A percentile compares a stretch with the other conserved stretches of the same genome.
Conservation (phyloP, 768 basidiomycete species). For the Mrakia hoshinonis region DNA sequence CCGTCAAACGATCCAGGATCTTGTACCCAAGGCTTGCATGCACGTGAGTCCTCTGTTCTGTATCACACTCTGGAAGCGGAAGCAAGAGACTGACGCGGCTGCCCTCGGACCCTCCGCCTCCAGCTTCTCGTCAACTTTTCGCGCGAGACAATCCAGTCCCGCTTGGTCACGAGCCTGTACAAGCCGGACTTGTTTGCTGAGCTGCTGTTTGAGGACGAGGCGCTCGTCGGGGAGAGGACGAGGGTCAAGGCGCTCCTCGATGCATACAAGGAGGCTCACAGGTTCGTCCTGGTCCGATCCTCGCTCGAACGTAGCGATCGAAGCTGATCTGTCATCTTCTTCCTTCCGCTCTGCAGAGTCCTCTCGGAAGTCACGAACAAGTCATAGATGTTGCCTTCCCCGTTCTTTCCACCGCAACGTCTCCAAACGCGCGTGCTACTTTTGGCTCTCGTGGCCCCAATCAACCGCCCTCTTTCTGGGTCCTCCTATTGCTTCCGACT, state of each 20-base stretch:
- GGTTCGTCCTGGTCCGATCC: constrained; percentile 22
- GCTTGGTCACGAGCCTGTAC: constrained; percentile 87
- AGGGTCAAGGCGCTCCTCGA: constrained; percentile 89
- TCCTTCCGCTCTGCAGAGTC: constrained; percentile 31
- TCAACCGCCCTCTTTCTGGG: background rate
- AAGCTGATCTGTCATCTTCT: background rate
- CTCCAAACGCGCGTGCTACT: too few species aligned
- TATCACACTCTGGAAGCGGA: too few species aligned
- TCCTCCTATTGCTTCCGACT: background rate
- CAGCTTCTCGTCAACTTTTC: constrained; percentile 84
- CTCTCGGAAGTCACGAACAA: constrained; percentile 40
- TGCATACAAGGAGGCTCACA: constrained; percentile 69
- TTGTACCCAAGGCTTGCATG: constrained; percentile 97
- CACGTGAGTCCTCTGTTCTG: constrained; percentile 44
- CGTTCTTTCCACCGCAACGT: too few species aligned
- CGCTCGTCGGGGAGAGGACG: constrained; percentile 82
- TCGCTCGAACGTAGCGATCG: background rate
- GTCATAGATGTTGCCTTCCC: constrained; percentile 26
- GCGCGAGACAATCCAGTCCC: constrained; percentile 92
- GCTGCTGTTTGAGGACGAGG: constrained; percentile 89
- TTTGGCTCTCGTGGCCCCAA: background rate
- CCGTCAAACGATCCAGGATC: constrained; percentile 91
- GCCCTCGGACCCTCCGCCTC: background rate
- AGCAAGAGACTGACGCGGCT: background rate
- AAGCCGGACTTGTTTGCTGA: constrained; percentile 88